Percentiles rank a stretch among this genome's conserved stretches.
phyloP scores from a whole-genome alignment of 169 alveolate species.

The Plasmodium berghei region DNA sequence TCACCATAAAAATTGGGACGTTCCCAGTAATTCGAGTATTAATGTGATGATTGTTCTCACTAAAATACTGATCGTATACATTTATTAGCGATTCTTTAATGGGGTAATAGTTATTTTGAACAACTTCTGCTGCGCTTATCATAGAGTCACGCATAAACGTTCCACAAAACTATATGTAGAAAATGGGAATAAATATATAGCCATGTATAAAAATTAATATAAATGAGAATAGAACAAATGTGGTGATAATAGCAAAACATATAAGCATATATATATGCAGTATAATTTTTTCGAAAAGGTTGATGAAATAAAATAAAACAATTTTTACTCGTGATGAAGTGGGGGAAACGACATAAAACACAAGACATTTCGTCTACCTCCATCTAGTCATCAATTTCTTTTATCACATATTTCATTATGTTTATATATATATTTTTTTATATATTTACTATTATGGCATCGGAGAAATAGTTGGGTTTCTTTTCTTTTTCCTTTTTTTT shows the following conservation, averaged over 20 bases:
- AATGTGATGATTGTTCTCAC: constrained; percentile 41
- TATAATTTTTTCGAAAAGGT: too few species aligned
- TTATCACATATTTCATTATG: too few species aligned
- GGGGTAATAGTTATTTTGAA: constrained; percentile 63
- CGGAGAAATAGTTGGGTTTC: constrained; percentile 44
- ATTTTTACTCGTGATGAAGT: not conserved
- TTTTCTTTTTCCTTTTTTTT: constrained; percentile 64
- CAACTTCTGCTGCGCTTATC: constrained; percentile 35
- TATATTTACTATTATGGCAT: constrained; percentile 36
- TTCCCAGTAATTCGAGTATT: constrained; percentile 44
- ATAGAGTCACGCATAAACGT: constrained; percentile 55
- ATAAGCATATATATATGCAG: not conserved
- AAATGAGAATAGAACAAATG: not conserved
- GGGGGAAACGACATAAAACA: not conserved
- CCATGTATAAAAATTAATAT: not conserved
- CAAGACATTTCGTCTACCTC: not conserved
- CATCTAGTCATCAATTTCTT: too few species aligned
- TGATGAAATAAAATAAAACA: not conserved
- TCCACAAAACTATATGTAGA: constrained; percentile 34
- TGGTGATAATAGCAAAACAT: not conserved
- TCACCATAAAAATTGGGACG: constrained; percentile 51
- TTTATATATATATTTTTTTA: not conserved
- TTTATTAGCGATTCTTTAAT: constrained; percentile 54
- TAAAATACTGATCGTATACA: constrained; percentile 43
- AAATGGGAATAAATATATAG: constrained; percentile 1